Conservation (phyloP, 2,329 filamentous ascomycete genomes). For the Knufia fluminis region DNA sequence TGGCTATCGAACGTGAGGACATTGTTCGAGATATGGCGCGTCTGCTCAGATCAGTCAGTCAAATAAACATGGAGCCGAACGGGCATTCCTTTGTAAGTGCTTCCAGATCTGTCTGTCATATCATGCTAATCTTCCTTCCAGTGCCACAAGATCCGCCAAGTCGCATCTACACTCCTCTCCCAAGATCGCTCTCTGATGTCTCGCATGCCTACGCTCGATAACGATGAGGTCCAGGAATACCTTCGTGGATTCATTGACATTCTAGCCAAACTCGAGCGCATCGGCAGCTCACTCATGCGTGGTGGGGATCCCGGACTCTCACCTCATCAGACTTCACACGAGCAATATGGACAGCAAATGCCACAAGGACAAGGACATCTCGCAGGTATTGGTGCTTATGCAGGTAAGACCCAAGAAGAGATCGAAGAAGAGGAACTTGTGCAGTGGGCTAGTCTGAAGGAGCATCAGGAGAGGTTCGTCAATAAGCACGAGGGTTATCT, state of each 20-base stretch:
- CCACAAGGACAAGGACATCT: constrained; percentile 10
- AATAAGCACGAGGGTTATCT: constrained; percentile 6
- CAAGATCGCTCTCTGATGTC: constrained; percentile 46
- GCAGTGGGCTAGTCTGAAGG: constrained; percentile 68
- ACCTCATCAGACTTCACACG: background rate
- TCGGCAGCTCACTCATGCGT: constrained; percentile 29
- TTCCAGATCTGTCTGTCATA: background rate
- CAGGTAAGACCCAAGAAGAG: constrained; percentile 32
- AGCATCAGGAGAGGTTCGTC: constrained; percentile 64
- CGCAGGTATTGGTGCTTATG: constrained; percentile 9
- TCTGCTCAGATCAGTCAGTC: constrained; percentile 66
- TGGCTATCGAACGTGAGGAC: constrained; percentile 67
- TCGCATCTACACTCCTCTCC: constrained; percentile 70
- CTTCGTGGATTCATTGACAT: constrained; percentile 65
- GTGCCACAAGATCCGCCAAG: constrained; percentile 76
- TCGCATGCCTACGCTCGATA: constrained; percentile 33
- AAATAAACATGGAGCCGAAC: constrained; percentile 73
- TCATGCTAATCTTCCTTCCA: constrained; percentile 25
- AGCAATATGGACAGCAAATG: constrained; percentile 4
- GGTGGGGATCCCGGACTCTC: background rate
- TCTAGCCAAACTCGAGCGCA: constrained; percentile 62
- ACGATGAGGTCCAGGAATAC: constrained; percentile 57
- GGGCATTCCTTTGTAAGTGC: constrained; percentile 53
- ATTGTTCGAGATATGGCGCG: constrained; percentile 71
- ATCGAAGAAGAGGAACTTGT: constrained; percentile 68